Percentiles rank a stretch among this genome's conserved stretches.
Evolutionary conservation across 495 filamentous ascomycete species (phyloP).

Genomic region (Wilcoxina mikolae): DNA sequence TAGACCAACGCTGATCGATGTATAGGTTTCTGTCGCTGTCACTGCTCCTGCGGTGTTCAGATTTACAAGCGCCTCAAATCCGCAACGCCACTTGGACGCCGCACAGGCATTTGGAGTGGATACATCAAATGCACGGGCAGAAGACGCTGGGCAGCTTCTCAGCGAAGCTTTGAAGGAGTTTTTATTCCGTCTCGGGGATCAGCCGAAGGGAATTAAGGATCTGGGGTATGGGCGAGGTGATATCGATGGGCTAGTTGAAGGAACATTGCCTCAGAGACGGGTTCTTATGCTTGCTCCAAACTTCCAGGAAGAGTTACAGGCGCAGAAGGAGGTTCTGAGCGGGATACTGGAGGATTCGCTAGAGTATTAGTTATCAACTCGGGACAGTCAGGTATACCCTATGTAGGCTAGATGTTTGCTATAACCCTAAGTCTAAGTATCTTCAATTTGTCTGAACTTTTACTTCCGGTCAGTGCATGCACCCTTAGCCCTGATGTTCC

Average conservation of each 20-base stretch:
- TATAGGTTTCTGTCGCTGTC: constrained; percentile 69
- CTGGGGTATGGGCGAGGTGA: constrained; percentile 63
- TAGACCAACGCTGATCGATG: not conserved
- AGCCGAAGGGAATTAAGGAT: constrained; percentile 71
- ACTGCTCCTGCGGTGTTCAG: constrained; percentile 87
- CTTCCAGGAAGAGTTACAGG: constrained; percentile 48
- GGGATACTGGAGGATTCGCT: constrained; percentile 51
- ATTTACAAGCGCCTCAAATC: constrained; percentile 81
- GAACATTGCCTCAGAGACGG: constrained; percentile 77
- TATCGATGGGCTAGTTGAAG: constrained; percentile 72
- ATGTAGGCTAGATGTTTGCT: not conserved
- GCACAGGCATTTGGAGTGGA: constrained; percentile 88
- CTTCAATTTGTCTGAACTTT: too few relatives aligned
- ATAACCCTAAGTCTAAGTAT: not conserved
- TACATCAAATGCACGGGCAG: constrained; percentile 64
- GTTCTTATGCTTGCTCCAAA: constrained; percentile 86
- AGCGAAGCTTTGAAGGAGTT: constrained; percentile 68
- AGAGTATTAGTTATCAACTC: constrained; percentile 36
- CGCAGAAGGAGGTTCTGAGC: constrained; percentile 51
- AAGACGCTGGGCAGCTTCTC: constrained; percentile 75
- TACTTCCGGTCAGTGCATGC: too few relatives aligned
- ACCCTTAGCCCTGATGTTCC: too few relatives aligned
- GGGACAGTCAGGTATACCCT: too few relatives aligned
- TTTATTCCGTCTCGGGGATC: constrained; percentile 66
- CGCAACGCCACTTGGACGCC: constrained; percentile 74